These are phyloP conservation scores for Omphalotus olearius DNA, from an alignment of 1,284 basidiomycete genomes.

Conservation along the genomic window DNA sequence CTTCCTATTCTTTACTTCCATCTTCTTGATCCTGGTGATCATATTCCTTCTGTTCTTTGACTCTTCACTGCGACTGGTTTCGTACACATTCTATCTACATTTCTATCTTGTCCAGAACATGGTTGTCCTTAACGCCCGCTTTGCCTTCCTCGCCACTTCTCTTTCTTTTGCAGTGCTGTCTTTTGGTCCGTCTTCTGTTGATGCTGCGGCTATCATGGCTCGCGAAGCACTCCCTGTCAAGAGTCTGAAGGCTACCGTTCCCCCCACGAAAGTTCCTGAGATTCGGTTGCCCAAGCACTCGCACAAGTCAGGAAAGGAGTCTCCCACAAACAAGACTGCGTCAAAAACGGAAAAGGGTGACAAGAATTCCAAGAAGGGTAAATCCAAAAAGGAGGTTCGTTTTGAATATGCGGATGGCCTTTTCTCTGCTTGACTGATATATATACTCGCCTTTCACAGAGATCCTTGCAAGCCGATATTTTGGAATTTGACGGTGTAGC, in stretches of 20 bases:
- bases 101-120: constrained; percentile 28
- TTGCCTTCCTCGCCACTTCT: constrained; percentile 39
- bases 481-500: neutral
- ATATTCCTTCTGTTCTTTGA: constrained; percentile 10
- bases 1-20: constrained; percentile 16
- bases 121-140: constrained; percentile 42
- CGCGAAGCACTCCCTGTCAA: constrained; percentile 16
- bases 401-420: neutral
- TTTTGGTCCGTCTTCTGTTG: constrained; percentile 22
- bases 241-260: neutral
- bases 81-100: constrained; percentile 8
- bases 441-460: constrained; percentile 7
- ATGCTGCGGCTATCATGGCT: constrained; percentile 33
- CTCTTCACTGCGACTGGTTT: constrained; percentile 14
- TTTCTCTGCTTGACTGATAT: constrained; percentile 1
- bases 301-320: neutral
- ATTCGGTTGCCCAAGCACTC: constrained; percentile 10
- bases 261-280: constrained; percentile 3
- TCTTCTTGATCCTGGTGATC: constrained; percentile 14
- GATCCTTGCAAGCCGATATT: neutral
- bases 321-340: no score
- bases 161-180: constrained; percentile 20
- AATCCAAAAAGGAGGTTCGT: neutral
- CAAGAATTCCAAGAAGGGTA: neutral
- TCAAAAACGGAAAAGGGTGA: neutral